Conservation (phyloP, 169 alveolate genomes). For the Amoebophrya sp. region DNA sequence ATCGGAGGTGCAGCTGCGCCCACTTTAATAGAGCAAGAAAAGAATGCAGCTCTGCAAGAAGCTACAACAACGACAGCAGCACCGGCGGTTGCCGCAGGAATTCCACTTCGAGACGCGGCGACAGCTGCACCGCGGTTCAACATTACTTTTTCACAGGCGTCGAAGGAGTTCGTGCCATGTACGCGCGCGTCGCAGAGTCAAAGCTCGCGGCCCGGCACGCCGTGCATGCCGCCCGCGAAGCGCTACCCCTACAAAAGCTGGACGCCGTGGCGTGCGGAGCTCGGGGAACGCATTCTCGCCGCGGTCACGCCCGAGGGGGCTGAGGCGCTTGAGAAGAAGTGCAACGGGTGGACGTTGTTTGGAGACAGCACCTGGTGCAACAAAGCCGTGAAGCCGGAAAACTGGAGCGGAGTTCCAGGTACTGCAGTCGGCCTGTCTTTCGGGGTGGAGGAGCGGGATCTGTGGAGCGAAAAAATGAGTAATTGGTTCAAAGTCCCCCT, state of each 20-base stretch:
- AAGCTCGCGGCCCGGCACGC: conserved; percentile 6
- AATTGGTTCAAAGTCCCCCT: not conserved
- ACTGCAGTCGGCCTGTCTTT: not conserved
- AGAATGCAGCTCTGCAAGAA: too few species aligned
- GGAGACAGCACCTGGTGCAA: not conserved
- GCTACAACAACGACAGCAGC: too few species aligned
- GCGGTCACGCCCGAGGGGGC: too few species aligned
- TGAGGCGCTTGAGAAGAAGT: too few species aligned
- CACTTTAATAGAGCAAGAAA: too few species aligned
- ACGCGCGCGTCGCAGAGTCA: not conserved
- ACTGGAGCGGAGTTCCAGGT: not conserved
- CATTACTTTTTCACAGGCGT: not conserved
- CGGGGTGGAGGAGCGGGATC: conserved; percentile 11
- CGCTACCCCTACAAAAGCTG: not conserved
- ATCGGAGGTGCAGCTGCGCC: too few species aligned
- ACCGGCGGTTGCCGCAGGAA: too few species aligned
- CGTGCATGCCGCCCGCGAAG: conserved; percentile 14
- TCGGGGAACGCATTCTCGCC: not conserved
- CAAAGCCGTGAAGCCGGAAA: not conserved
- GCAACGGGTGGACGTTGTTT: too few species aligned
- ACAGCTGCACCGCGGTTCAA: too few species aligned
- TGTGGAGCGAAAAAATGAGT: conserved; percentile 21
- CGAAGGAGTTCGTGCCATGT: not conserved
- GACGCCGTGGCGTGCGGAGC: not conserved
- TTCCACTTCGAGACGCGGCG: too few species aligned